Evolutionary conservation across 176 grass and related monocot species (phyloP), one percentile per base, ranked within the genome.

Genomic region (Pharus latifolius): DNA sequence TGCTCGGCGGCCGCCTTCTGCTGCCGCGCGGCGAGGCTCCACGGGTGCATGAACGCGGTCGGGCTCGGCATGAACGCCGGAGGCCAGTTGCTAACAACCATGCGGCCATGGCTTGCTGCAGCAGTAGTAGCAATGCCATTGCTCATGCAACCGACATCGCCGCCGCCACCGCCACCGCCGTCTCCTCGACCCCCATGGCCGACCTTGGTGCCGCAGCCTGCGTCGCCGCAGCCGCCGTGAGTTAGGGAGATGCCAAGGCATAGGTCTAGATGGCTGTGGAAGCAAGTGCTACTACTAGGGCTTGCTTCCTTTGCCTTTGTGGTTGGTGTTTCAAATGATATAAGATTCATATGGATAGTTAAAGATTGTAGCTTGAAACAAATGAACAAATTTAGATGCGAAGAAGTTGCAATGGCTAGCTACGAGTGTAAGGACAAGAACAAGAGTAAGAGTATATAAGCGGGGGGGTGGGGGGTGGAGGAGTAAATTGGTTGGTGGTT

Each of bases 21-120:
- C 65, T 92, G 94, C 45, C 94, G 83, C 5, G 94, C 94, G 0
- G 94, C 94, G 30, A 97, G 87, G 71, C 94, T 97, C 89, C 94
- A 97, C 0, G 94, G 89, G 37, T 97, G 83, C 62, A 92, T 80
- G 69, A 92, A 92, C 33, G 73, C 55, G 12, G 57, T 79, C 6
- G 62, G 88, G 83, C 69, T 86, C 9, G 30, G 76, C 67, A 87
- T 66, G 73, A 88, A 79, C 55, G 67, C 76, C 1, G 59, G 35
- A 7, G 60, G 29, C 51, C 79, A 65, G 13, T 20, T 3, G 7
- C 43, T 31, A 33, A 12, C 33, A 75, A 12, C 29, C 1, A 12
- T 19, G 12, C 17, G 2, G 38, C 7, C 57, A 56, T 40, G 67
- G 47, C 44, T 60, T 20, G 33, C 49, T 46, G 50, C 17, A 9